Evolutionary conservation across 345 rosid genomes (phyloP).

Genomic region (Salix udensis): DNA sequence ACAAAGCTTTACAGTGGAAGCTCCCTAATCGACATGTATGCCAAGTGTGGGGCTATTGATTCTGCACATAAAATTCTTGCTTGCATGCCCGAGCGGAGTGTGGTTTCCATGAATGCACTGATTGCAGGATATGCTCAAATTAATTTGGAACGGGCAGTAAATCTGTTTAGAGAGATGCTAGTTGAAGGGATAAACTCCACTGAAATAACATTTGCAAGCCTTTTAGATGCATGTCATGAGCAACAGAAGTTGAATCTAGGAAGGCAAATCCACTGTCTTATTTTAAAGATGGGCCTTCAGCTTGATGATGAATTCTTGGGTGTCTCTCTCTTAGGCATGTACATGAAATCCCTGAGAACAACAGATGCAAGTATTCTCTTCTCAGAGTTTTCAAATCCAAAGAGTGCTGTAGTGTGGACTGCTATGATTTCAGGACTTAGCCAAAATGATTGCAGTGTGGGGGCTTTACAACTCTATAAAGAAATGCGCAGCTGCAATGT

Average conservation of each 20-base stretch:
- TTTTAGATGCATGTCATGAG: constrained; percentile 73
- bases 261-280: constrained; percentile 59
- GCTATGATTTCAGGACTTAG: constrained; percentile 75
- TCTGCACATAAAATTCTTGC: constrained; percentile 46
- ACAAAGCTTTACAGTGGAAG: constrained; percentile 76
- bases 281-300: constrained; percentile 53
- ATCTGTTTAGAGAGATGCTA: constrained; percentile 58
- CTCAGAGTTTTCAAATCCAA: constrained; percentile 54
- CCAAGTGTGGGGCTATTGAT: constrained; percentile 53
- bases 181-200: constrained; percentile 55
- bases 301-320: constrained; percentile 64
- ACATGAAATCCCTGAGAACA: constrained; percentile 54
- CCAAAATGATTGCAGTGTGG: constrained; percentile 63
- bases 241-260: constrained; percentile 53
- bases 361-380: constrained; percentile 57
- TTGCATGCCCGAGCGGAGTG: constrained; percentile 54
- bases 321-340: constrained; percentile 71
- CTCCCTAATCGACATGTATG: constrained; percentile 86
- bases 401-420: constrained; percentile 69
- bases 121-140: constrained; percentile 69
- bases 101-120: constrained; percentile 79
- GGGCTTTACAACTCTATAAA: constrained; percentile 55
- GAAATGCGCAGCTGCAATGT: constrained; percentile 58
- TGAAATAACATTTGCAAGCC: constrained; percentile 68
- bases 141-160: constrained; percentile 49